Base-by-base conservation (phyloP, 1,284 basidiomycete species). In the Cutaneotrichosporon sp. region DNA sequence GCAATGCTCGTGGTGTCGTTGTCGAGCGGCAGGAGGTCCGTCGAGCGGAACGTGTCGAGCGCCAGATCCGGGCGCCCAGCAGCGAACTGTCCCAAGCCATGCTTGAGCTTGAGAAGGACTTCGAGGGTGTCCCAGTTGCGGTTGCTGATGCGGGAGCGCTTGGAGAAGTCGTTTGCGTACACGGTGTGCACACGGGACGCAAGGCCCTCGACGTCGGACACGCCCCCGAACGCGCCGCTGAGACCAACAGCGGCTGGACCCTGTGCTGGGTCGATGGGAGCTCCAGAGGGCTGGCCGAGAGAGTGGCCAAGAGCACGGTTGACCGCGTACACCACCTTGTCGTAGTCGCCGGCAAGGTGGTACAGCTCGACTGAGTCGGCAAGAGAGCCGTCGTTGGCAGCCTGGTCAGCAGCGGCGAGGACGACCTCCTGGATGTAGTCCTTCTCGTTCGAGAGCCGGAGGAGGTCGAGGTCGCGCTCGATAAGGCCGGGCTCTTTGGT, bases 321-420 rank as follows among this genome's bases (percentile, higher is more conserved):
- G 38, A 98, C 84, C 54, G 90, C 90, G 8, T 83, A 80, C 34
- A 97, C 82, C 43, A 98, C 94, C 26, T 87, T 89, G 46, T 84
- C 79, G 70, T 93, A 92, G 59, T 96, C 89, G 33, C 90, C 88
- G 0, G 93, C 91, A 32, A 97, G 83, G 75, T 97, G 94, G 78
- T 91, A 97, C 42, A 99, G 78, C 71, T 94, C 87, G 75, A 98
- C 92, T 2, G 92, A 91, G 71, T 97, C 91, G 5, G 86, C 81
- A 38, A 88, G 84, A 26, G 88, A 86, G 46, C 78, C 74, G 57
- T 81, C 79, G 43, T 84, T 73, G 81, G 86, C 52, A 79, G 80
- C 86, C 64, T 88, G 80, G 47, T 81, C 79, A 2, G 92, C 89
- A 0, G 91, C 88, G 11, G 84, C 82, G 55, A 85, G 77, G 49